phyloP scores from a whole-genome alignment of 306 rosid genomes.

The Alnus glutinosa region DNA sequence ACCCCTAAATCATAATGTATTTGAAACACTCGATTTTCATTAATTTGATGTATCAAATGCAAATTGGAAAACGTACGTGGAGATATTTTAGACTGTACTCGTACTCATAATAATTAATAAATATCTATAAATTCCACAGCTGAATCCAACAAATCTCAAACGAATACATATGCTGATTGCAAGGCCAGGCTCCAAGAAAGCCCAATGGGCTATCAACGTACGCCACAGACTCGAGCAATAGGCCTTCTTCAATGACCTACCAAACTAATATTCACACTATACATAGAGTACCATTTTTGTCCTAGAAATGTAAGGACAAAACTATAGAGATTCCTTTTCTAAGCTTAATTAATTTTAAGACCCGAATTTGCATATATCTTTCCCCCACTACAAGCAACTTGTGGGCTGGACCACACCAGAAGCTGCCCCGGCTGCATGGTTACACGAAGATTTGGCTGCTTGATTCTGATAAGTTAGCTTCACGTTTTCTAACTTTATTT shows the following conservation, averaged over 20 bases:
- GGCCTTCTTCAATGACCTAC: not conserved
- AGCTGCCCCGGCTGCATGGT: slow-evolving; percentile 27
- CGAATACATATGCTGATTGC: not conserved
- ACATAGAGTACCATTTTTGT: not conserved
- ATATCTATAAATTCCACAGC: too few relatives aligned
- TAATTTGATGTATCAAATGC: too few relatives aligned
- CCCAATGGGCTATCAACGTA: slow-evolving; percentile 11
- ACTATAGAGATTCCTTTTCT: not conserved
- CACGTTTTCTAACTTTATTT: slow-evolving; percentile 30
- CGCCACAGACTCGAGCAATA: slow-evolving; percentile 19
- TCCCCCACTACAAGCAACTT: slow-evolving; percentile 21
- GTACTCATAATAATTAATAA: too few relatives aligned
- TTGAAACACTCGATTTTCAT: too few relatives aligned
- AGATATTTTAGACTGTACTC: too few relatives aligned
- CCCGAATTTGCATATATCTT: not conserved
- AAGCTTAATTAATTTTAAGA: not conserved
- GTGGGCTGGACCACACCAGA: slow-evolving; percentile 35
- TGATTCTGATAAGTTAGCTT: slow-evolving; percentile 29
- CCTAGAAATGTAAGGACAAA: not conserved
- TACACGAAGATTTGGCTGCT: slow-evolving; percentile 25
- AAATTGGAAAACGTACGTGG: too few relatives aligned
- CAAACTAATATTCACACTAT: not conserved
- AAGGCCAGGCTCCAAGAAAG: slow-evolving; percentile 17
- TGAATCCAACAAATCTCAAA: not conserved
- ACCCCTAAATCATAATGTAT: too few relatives aligned